A percentile compares a stretch with the other conserved stretches of the same genome.
phyloP scores from a whole-genome alignment of 2,329 filamentous ascomycete species.

The Fusarium siculi region DNA sequence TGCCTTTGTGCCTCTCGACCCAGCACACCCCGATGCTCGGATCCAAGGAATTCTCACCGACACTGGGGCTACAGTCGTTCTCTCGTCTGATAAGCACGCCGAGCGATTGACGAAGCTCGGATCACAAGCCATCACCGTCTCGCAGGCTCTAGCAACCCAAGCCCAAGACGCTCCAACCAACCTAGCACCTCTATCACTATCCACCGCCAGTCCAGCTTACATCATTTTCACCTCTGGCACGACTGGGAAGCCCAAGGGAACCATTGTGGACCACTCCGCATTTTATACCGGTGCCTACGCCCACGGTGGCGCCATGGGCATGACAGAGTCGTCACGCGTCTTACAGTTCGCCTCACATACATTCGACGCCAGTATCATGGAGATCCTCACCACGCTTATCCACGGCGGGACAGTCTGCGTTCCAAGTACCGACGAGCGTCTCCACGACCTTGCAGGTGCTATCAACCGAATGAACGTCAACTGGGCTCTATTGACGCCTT shows the following conservation, averaged over 20 bases:
- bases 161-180: fast-evolving
- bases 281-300: conserved; percentile 18
- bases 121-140: neutral
- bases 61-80: neutral
- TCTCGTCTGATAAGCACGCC: neutral
- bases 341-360: conserved; percentile 32
- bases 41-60: conserved; percentile 6
- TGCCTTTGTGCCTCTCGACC: conserved; percentile 17
- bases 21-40: conserved; percentile 8
- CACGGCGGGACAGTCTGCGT: conserved; percentile 48
- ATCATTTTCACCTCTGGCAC: conserved; percentile 28
- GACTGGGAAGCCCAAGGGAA: conserved; percentile 25
- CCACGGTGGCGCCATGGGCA: conserved; percentile 17
- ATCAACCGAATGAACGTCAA: conserved; percentile 29
- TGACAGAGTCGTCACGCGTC: conserved; percentile 9
- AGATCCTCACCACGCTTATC: conserved; percentile 29
- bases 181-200: neutral
- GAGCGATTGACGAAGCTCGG: conserved; percentile 20
- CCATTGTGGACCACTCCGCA: conserved; percentile 13
- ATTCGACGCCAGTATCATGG: conserved; percentile 46
- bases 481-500: conserved; percentile 37
- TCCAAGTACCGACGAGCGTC: conserved; percentile 51
- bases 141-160: neutral
- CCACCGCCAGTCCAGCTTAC: neutral
- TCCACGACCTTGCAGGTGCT: conserved; percentile 46